A percentile compares a stretch with the other conserved stretches of the same genome.
These are phyloP conservation scores for Calonectria ilicicola DNA, from an alignment of 2,329 filamentous ascomycete genomes.

Conservation along the genomic window DNA sequence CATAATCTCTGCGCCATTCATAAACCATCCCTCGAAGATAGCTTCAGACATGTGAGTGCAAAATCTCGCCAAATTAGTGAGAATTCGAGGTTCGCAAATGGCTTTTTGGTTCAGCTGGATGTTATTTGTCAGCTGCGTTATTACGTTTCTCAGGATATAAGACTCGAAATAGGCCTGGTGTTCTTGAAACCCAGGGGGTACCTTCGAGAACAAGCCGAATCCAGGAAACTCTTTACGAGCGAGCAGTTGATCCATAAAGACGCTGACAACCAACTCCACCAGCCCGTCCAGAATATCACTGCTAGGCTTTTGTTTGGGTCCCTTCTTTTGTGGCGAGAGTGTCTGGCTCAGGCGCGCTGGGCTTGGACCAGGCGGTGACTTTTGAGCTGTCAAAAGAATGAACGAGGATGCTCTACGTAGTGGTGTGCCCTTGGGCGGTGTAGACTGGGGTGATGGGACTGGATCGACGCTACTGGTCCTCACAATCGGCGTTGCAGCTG, in stretches of 20 bases:
- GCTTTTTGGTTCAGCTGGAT: conserved; percentile 79
- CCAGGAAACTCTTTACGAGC: conserved; percentile 91
- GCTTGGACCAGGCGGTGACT: conserved; percentile 67
- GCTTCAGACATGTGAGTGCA: conserved; percentile 86
- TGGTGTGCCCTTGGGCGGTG: conserved; percentile 66
- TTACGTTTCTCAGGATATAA: conserved; percentile 81
- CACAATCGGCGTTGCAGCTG: conserved; percentile 76
- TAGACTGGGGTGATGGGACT: conserved; percentile 60
- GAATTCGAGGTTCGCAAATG: conserved; percentile 82
- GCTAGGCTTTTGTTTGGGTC: conserved; percentile 64
- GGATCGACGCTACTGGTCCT: conserved; percentile 73
- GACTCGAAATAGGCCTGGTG: conserved; percentile 97
- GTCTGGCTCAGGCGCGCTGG: conserved; percentile 69
- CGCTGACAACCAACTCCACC: conserved; percentile 79
- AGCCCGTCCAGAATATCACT: conserved; percentile 81
- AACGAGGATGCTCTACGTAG: conserved; percentile 90
- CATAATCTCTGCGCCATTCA: conserved; percentile 85
- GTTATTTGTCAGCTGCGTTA: conserved; percentile 76
- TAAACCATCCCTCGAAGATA: conserved; percentile 96
- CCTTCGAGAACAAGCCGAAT: conserved; percentile 86
- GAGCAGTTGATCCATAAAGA: conserved; percentile 89
- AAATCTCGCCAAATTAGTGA: conserved; percentile 89
- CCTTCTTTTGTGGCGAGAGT: conserved; percentile 55
- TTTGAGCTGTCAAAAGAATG: conserved; percentile 83
- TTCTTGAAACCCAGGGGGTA: conserved; percentile 92